phyloP scores from a whole-genome alignment of 2,329 filamentous ascomycete genomes.

The Amauroascus verrucosus region DNA sequence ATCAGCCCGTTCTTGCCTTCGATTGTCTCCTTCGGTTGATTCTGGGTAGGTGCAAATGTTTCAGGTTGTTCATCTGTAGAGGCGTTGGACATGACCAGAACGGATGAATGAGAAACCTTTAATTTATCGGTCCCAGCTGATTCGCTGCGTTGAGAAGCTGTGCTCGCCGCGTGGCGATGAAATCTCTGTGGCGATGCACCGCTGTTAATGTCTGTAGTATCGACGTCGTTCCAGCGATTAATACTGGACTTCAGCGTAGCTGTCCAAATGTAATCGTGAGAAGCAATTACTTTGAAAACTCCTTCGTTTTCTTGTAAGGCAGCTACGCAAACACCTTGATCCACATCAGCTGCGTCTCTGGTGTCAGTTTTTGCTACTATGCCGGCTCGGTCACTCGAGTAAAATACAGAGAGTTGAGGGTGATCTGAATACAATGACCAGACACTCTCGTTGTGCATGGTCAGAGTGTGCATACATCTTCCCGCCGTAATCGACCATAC shows the following conservation, averaged over 20 bases:
- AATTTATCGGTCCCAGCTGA: slow-evolving; percentile 23
- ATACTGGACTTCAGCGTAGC: slow-evolving; percentile 84
- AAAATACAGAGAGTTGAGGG: slow-evolving; percentile 77
- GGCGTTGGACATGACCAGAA: slow-evolving; percentile 75
- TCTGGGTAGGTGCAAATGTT: slow-evolving; percentile 53
- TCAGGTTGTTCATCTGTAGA: slow-evolving; percentile 53
- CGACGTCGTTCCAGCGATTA: slow-evolving; percentile 80
- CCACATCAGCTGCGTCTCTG: slow-evolving; percentile 61
- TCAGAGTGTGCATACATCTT: slow-evolving; percentile 93
- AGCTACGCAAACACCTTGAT: slow-evolving; percentile 84
- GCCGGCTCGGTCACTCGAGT: slow-evolving; percentile 86
- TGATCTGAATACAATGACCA: slow-evolving; percentile 91
- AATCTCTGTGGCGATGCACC: slow-evolving; percentile 39
- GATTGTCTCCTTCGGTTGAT: slow-evolving; percentile 67
- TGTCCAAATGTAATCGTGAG: slow-evolving; percentile 75
- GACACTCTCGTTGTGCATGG: slow-evolving; percentile 97
- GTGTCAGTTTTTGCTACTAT: slow-evolving; percentile 95
- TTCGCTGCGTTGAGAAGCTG: slow-evolving; percentile 26
- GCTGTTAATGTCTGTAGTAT: slow-evolving; percentile 60
- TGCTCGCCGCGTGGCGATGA: slow-evolving; percentile 41
- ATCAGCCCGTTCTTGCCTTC: slow-evolving; percentile 92
- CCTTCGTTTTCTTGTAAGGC: slow-evolving; percentile 82
- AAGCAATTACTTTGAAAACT: slow-evolving; percentile 47
- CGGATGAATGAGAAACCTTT: slow-evolving; percentile 64
- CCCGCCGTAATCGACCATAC: slow-evolving; percentile 94